These are phyloP conservation scores for Dryas alaskensis DNA, from an alignment of 306 rosid species.

Conservation along the genomic window DNA sequence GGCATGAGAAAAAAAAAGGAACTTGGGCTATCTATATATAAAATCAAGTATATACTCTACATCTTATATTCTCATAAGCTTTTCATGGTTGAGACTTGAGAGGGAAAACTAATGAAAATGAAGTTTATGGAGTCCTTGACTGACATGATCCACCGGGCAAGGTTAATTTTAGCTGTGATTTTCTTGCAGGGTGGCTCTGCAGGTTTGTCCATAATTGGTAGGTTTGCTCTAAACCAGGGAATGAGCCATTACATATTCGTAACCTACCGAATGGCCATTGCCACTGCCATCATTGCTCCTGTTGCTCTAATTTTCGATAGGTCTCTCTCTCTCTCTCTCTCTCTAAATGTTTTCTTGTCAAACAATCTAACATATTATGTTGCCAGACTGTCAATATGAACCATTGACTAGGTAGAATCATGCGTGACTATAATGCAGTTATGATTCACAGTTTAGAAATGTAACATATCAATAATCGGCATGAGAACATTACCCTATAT, in stretches of 20 bases:
- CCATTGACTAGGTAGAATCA: too few relatives aligned
- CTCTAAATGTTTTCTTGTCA: not conserved
- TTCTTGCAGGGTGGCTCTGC: constrained; percentile 33
- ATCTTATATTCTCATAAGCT: not conserved
- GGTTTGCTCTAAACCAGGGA: constrained; percentile 38
- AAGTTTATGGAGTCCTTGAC: not conserved
- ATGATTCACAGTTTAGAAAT: too few relatives aligned
- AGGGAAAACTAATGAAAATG: not conserved
- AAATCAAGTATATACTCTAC: not conserved
- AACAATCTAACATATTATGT: not conserved
- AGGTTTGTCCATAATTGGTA: constrained; percentile 30
- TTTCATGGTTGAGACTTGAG: not conserved
- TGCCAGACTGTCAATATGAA: too few relatives aligned
- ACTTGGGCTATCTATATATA: not conserved
- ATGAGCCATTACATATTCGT: constrained; percentile 35
- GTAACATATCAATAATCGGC: too few relatives aligned
- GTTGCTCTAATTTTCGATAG: constrained; percentile 33
- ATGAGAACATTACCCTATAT: too few relatives aligned
- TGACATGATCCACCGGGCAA: constrained; percentile 8
- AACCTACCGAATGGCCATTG: constrained; percentile 33
- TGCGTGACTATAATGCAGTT: too few relatives aligned
- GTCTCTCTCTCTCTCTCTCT: constrained; percentile 4
- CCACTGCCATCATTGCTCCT: constrained; percentile 34
- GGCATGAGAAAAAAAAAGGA: not conserved
- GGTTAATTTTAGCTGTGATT: constrained; percentile 25